Conservation (phyloP, 2,329 filamentous ascomycete species). For the Colletotrichum sidae region DNA sequence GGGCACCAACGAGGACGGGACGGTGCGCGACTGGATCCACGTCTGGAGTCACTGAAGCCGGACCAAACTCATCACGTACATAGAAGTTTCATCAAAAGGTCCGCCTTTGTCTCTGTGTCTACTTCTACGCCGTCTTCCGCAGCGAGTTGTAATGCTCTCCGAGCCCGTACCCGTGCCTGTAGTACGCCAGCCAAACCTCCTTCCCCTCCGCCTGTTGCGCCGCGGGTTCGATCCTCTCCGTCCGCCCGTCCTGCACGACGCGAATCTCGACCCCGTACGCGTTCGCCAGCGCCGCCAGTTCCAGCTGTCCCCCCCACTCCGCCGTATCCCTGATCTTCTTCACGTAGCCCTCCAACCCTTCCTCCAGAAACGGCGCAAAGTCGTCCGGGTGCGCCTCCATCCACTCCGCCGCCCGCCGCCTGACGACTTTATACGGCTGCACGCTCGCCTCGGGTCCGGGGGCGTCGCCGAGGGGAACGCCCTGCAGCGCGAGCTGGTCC, state of each 20-base stretch:
- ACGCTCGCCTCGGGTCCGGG: slow-evolving; percentile 30
- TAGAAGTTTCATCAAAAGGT: too few species aligned
- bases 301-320: slow-evolving; percentile 96
- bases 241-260: slow-evolving; percentile 85
- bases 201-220: slow-evolving; percentile 55
- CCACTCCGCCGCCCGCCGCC: slow-evolving; percentile 79
- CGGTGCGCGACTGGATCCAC: slow-evolving; percentile 64
- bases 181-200: slow-evolving; percentile 89
- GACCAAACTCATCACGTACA: too few species aligned
- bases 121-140: slow-evolving; percentile 52
- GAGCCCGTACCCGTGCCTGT: slow-evolving; percentile 91
- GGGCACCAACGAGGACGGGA: slow-evolving; percentile 58
- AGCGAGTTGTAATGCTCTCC: slow-evolving; percentile 98
- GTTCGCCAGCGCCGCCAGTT: slow-evolving; percentile 85
- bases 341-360: slow-evolving; percentile 79
- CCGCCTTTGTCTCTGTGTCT: too few species aligned
- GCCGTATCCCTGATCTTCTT: slow-evolving; percentile 85
- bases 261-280: slow-evolving; percentile 84
- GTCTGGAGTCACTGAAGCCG: slow-evolving; percentile 57
- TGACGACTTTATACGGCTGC: slow-evolving; percentile 73
- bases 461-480: slow-evolving; percentile 52
- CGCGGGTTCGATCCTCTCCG: slow-evolving; percentile 77
- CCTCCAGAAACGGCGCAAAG: slow-evolving; percentile 89
- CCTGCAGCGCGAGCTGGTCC: slow-evolving; percentile 76
- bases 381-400: slow-evolving; percentile 81